A percentile compares a stretch with the other conserved stretches of the same genome.
Evolutionary conservation across 768 basidiomycete species (phyloP).

Genomic region (Amanita thiersii): DNA sequence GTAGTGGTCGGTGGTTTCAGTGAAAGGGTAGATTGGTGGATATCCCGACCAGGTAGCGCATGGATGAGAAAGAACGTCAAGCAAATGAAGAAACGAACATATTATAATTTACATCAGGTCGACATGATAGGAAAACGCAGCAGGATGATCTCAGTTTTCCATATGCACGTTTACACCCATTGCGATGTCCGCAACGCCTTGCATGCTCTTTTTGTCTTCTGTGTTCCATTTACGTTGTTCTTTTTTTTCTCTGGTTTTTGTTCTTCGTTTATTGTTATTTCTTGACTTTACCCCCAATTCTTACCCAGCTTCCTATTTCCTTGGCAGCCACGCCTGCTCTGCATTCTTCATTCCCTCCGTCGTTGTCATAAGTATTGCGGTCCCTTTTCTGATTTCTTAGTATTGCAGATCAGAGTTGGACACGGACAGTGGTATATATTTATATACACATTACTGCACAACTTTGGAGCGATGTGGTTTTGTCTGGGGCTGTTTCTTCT

Average conservation of each 20-base stretch:
- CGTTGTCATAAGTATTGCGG: too few relatives aligned
- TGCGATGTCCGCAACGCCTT: not conserved
- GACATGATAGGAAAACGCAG: not conserved
- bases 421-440: too few relatives aligned
- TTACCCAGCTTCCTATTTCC: not conserved
- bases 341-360: too few relatives aligned
- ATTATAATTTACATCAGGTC: not conserved
- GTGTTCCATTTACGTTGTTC: not conserved
- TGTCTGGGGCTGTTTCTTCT: too few relatives aligned
- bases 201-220: constrained; percentile 1
- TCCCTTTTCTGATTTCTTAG: too few relatives aligned
- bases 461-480: too few relatives aligned
- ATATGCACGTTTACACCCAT: not conserved
- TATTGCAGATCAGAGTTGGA: too few relatives aligned
- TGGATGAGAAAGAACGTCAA: not conserved
- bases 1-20: not conserved
- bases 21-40: not conserved
- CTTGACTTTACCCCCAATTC: not conserved
- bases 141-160: not conserved
- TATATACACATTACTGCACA: too few relatives aligned
- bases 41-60: not conserved
- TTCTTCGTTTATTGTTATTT: not conserved
- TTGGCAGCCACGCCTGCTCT: too few relatives aligned
- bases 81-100: constrained; percentile 7
- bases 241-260: not conserved